Percentiles rank a stretch among this genome's conserved stretches.
phyloP scores from a whole-genome alignment of 176 grass and related monocot genomes.

The Canna indica region DNA sequence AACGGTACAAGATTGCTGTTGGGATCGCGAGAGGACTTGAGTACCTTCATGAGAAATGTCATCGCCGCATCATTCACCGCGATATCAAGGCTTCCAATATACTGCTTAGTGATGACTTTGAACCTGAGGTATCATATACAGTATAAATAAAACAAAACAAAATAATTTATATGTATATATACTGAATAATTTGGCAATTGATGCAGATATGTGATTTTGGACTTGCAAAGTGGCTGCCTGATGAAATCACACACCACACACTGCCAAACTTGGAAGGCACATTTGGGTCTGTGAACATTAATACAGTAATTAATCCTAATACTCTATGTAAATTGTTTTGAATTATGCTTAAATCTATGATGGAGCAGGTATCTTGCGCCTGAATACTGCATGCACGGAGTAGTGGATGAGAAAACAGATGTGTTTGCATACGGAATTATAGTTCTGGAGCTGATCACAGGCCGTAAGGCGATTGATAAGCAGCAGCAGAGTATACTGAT shows the following conservation, averaged over 20 bases:
- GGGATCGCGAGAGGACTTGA: constrained; percentile 53
- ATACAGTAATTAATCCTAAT: neutral
- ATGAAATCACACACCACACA: constrained; percentile 54
- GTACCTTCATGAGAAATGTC: constrained; percentile 71
- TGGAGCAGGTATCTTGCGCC: constrained; percentile 59
- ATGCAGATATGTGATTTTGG: constrained; percentile 88
- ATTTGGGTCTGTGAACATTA: constrained; percentile 42
- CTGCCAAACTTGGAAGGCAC: constrained; percentile 63
- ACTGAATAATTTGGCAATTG: no score
- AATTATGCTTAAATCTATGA: neutral
- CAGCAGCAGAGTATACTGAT: constrained; percentile 46
- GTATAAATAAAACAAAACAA: no score
- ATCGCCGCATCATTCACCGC: constrained; percentile 59
- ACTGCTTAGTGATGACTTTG: constrained; percentile 61
- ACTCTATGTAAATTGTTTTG: neutral
- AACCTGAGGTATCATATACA: constrained; percentile 52
- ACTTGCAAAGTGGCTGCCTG: constrained; percentile 76
- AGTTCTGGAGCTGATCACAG: constrained; percentile 62
- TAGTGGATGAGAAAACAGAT: constrained; percentile 85
- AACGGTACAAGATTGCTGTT: constrained; percentile 41
- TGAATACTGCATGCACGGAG: constrained; percentile 68
- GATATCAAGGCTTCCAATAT: constrained; percentile 76
- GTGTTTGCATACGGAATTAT: constrained; percentile 64
- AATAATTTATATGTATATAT: no score
- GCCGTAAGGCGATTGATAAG: constrained; percentile 51